Conservation (phyloP, 495 filamentous ascomycete genomes). For the Neurospora sublineolata region DNA sequence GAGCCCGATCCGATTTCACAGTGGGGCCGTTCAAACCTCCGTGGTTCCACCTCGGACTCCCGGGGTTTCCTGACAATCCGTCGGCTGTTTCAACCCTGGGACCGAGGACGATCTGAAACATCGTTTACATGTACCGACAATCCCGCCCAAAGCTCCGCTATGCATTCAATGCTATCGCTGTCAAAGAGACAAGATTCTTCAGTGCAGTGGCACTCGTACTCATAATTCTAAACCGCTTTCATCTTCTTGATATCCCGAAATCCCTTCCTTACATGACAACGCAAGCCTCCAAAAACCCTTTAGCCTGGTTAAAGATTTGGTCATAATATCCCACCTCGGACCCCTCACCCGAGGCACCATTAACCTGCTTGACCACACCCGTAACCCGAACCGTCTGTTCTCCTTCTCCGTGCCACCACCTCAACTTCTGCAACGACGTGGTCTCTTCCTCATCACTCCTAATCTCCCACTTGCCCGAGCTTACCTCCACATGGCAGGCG, state of each 20-base stretch:
- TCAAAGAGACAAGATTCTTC: neutral
- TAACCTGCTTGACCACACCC: slow-evolving; percentile 48
- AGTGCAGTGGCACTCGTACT: neutral
- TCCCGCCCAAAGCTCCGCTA: neutral
- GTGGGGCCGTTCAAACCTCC: neutral
- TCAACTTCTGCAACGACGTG: slow-evolving; percentile 57
- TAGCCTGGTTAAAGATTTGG: slow-evolving; percentile 25
- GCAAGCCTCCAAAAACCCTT: slow-evolving; percentile 27
- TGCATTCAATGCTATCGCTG: neutral
- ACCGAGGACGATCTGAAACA: neutral
- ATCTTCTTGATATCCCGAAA: neutral
- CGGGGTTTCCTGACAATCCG: neutral
- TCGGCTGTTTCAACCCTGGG: neutral
- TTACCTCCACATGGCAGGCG: slow-evolving; percentile 56
- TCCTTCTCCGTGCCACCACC: slow-evolving; percentile 85
- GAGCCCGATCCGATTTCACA: too few species aligned
- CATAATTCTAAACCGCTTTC: neutral
- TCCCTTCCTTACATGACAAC: slow-evolving; percentile 26
- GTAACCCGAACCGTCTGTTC: slow-evolving; percentile 69
- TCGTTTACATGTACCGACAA: neutral
- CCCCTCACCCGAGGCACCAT: slow-evolving; percentile 20
- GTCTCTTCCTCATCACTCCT: slow-evolving; percentile 55
- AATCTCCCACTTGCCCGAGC: slow-evolving; percentile 82
- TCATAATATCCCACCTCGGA: slow-evolving; percentile 35
- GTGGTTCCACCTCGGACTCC: neutral